A percentile compares a stretch with the other conserved stretches of the same genome.
Evolutionary conservation across 768 basidiomycete species (phyloP).

Genomic region (Cystofilobasidium ferigula): DNA sequence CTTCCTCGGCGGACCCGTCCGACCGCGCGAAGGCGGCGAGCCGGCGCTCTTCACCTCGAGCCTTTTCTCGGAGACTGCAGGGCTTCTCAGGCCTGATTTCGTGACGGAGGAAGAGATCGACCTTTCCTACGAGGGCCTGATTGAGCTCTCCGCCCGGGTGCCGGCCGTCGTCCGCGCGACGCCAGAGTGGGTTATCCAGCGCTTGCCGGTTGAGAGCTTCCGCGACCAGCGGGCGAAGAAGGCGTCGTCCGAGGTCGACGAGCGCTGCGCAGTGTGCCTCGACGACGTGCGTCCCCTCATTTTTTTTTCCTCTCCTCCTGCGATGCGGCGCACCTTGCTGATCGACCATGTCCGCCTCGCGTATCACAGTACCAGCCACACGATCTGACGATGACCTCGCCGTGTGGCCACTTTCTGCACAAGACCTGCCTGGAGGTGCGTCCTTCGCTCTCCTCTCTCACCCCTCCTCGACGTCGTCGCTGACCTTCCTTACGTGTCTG

Average conservation of each 20-base stretch:
- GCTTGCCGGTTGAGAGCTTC: neutral
- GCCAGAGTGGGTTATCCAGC: neutral
- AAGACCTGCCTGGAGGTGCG: slow-evolving; percentile 4
- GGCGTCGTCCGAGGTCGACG: neutral
- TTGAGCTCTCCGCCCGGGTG: neutral
- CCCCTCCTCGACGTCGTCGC: neutral
- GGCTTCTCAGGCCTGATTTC: neutral
- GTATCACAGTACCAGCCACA: neutral
- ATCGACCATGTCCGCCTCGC: neutral
- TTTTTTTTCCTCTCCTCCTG: no score
- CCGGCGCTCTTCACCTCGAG: neutral
- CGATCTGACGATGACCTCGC: neutral
- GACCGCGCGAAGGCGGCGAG: neutral
- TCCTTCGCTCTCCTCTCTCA: neutral
- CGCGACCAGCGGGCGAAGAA: neutral
- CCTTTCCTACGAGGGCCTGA: neutral
- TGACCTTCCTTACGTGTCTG: neutral
- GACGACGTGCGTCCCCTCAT: neutral
- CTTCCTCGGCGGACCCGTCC: no score
- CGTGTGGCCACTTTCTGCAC: slow-evolving; percentile 2
- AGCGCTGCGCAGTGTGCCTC: neutral
- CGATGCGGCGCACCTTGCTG: neutral
- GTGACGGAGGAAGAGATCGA: slow-evolving; percentile 4
- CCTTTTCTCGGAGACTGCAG: neutral
- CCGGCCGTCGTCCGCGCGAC: neutral